phyloP scores from a whole-genome alignment of 2,329 filamentous ascomycete genomes.

The Mollisiaceae sp. region DNA sequence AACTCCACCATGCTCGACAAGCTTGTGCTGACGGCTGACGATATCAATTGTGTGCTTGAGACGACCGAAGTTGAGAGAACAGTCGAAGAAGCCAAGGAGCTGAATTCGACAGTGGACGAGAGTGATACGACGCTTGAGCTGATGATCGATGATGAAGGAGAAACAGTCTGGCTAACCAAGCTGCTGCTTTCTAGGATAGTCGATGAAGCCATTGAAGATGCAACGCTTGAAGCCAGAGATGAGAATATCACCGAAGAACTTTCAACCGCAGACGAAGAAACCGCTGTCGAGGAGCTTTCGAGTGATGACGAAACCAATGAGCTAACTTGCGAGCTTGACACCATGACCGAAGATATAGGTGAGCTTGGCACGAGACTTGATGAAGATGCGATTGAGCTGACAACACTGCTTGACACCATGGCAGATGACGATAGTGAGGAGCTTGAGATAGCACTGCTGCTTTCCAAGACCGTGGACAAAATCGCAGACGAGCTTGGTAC shows the following conservation, averaged over 20 bases:
- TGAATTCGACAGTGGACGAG: too few relatives aligned
- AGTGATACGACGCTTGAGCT: not conserved
- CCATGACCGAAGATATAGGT: not conserved
- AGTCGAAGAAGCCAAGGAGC: not conserved
- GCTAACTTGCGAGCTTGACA: not conserved
- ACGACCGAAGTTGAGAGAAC: constrained; percentile 6
- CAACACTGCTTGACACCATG: not conserved
- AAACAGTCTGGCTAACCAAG: too few relatives aligned
- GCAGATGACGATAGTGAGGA: not conserved
- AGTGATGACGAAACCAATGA: not conserved
- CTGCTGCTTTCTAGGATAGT: too few relatives aligned
- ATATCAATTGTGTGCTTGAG: not conserved
- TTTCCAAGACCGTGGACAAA: constrained; percentile 2
- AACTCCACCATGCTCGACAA: constrained; percentile 6
- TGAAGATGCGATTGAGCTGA: not conserved
- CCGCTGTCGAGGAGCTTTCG: not conserved
- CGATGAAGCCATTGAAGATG: not conserved
- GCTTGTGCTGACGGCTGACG: constrained; percentile 8
- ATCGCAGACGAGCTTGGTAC: constrained; percentile 1
- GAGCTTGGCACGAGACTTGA: too few relatives aligned
- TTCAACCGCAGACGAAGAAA: not conserved
- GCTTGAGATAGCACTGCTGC: not conserved
- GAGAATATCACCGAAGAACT: not conserved
- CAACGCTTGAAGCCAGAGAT: not conserved
- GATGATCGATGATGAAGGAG: not conserved